Conservation (phyloP, 768 basidiomycete species). For the Hericium coralloides region DNA sequence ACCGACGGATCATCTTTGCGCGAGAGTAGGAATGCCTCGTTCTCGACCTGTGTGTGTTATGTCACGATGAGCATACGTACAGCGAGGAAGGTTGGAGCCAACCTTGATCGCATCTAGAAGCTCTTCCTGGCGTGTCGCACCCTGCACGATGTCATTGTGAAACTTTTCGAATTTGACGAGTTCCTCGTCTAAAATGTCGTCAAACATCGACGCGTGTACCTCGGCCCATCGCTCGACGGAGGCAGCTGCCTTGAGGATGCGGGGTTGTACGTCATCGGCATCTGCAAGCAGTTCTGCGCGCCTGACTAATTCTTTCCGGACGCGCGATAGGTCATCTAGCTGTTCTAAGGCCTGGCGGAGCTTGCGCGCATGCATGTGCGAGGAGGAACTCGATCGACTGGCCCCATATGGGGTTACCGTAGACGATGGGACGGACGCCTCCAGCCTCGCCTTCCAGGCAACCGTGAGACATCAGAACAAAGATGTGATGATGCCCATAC, state of each 20-base stretch:
- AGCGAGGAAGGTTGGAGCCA: conserved; percentile 9
- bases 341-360: conserved; percentile 71
- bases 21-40: conserved; percentile 66
- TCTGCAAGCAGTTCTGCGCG: conserved; percentile 54
- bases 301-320: conserved; percentile 52
- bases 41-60: conserved; percentile 38
- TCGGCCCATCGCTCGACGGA: conserved; percentile 60
- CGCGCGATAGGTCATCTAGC: conserved; percentile 61
- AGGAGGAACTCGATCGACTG: conserved; percentile 19
- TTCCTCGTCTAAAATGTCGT: conserved; percentile 71
- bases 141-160: conserved; percentile 41
- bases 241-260: conserved; percentile 56
- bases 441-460: conserved; percentile 48
- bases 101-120: conserved; percentile 67
- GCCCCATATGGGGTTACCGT: conserved; percentile 12
- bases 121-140: conserved; percentile 50
- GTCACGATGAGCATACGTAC: neutral
- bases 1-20: conserved; percentile 69
- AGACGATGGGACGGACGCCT: conserved; percentile 60
- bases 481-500: conserved; percentile 19
- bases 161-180: conserved; percentile 76
- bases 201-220: conserved; percentile 81
- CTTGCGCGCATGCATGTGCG: conserved; percentile 55
- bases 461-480: neutral
- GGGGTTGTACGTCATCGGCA: conserved; percentile 64